Conservation (phyloP, 2,329 filamentous ascomycete genomes). For the Emergomyces africanus region DNA sequence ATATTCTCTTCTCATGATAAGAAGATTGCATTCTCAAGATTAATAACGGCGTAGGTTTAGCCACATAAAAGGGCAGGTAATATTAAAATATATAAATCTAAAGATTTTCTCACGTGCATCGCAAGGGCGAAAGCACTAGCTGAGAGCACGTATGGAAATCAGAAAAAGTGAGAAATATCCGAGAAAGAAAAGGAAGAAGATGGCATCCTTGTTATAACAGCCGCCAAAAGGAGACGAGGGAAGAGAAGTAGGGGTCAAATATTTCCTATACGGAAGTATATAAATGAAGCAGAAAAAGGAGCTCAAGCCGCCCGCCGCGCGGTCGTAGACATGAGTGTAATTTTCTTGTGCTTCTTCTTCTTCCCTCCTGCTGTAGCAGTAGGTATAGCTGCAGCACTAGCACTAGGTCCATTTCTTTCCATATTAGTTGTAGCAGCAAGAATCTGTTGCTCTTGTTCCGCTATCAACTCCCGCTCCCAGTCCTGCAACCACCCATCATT, state of each 20-base stretch:
- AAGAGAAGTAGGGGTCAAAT: neutral
- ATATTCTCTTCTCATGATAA: neutral
- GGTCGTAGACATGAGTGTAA: constrained; percentile 55
- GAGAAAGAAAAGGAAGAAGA: no score
- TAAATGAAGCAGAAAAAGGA: neutral
- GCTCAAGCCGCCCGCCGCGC: constrained; percentile 40
- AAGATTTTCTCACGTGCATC: neutral
- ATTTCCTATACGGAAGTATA: no score
- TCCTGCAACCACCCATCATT: constrained; percentile 82
- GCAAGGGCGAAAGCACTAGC: neutral
- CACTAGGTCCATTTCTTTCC: neutral
- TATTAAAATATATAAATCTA: neutral
- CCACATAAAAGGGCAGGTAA: neutral
- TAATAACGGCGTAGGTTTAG: neutral
- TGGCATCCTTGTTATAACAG: neutral
- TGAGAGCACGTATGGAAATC: neutral
- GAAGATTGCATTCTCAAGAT: no score
- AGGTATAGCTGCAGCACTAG: neutral
- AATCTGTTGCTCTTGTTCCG: constrained; percentile 12
- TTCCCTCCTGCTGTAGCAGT: constrained; percentile 28
- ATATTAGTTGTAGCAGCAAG: constrained; percentile 1
- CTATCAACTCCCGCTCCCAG: constrained; percentile 59
- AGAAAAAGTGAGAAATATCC: neutral
- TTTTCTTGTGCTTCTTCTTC: constrained; percentile 56
- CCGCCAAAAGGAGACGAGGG: no score